Base-by-base conservation (phyloP, 352 stramenopile genomes). In the Phytopythium kandeliae region DNA sequence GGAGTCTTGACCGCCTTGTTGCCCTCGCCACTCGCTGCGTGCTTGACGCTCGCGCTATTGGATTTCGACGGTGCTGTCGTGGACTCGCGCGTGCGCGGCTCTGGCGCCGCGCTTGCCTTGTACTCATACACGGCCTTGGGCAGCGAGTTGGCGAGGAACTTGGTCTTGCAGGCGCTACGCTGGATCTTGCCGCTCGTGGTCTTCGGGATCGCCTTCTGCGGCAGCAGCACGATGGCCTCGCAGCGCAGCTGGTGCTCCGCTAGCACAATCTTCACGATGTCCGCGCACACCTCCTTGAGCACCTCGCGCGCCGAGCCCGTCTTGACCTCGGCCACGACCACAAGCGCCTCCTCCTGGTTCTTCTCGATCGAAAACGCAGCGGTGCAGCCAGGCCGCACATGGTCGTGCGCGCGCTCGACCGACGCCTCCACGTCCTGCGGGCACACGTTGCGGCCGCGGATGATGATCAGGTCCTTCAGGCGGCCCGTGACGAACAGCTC, bases 141-240 rank as follows among this genome's bases (percentile, higher is more conserved):
- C 16, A 86, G 60, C 26, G 60, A 69, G 28, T 59, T 66, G 15
- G 64, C 54, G 22, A 83, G 43, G 53, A 77, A 89, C 57, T 83
- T 70, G 6, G 66, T 30, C 57, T 88, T 91, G 11, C 75, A 65
- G 10, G 70, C 71, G 45, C 78, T 82, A 19, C 84, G 84, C 50
- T 89, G 79, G 31, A 93, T 91, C 62, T 92, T 95, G 41, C 85
- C 82, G 44, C 82, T 93, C 17, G 80, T 93, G 0, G 85, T 93
- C 68, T 93, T 92, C 1, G 78, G 73, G 22, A 93, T 90, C 8
- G 69, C 81, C 55, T 83, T 81, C 30, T 84, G 71, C 4, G 58
- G 64, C 25, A 93, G 49, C 53, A 93, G 35, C n/a, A 93, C 79
- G 51, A 95, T 86, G 15, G 64, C 67, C 46, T 83, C 66, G 38